Conservation (phyloP, 2,329 filamentous ascomycete species). For the Blumeria hordei region DNA sequence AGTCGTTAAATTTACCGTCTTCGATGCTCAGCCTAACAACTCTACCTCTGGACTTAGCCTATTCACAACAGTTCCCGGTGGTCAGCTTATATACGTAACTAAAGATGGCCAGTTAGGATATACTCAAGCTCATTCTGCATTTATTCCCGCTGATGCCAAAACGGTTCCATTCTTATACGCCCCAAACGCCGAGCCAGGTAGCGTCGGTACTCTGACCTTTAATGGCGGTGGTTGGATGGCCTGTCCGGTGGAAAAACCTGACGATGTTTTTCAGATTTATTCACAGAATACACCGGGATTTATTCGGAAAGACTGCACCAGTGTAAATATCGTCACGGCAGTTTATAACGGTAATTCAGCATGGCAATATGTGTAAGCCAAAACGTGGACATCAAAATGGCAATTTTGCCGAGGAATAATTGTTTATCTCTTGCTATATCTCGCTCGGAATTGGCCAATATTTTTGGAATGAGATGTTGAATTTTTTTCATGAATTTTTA, state of each 20-base stretch:
- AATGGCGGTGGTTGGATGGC: neutral
- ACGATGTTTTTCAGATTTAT: neutral
- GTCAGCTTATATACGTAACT: conserved; percentile 34
- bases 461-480: no score
- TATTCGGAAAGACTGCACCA: neutral
- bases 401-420: no score
- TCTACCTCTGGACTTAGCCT: neutral
- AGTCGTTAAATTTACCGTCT: neutral
- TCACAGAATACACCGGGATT: neutral
- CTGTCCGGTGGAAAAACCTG: neutral
- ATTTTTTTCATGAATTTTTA: no score
- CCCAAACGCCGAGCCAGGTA: neutral
- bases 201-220: neutral
- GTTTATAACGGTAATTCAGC: neutral
- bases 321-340: neutral
- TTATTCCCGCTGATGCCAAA: conserved; percentile 1
- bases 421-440: no score
- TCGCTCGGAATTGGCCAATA: no score
- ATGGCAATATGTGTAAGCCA: neutral
- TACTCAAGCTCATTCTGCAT: conserved; percentile 18
- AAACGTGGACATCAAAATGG: neutral
- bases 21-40: neutral
- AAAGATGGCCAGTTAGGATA: conserved; percentile 29
- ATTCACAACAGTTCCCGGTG: conserved; percentile 28
- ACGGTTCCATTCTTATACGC: neutral